A percentile compares a stretch with the other conserved stretches of the same genome.
These are phyloP conservation scores for Nakataea oryzae DNA, from an alignment of 2,329 filamentous ascomycete species.

Conservation along the genomic window DNA sequence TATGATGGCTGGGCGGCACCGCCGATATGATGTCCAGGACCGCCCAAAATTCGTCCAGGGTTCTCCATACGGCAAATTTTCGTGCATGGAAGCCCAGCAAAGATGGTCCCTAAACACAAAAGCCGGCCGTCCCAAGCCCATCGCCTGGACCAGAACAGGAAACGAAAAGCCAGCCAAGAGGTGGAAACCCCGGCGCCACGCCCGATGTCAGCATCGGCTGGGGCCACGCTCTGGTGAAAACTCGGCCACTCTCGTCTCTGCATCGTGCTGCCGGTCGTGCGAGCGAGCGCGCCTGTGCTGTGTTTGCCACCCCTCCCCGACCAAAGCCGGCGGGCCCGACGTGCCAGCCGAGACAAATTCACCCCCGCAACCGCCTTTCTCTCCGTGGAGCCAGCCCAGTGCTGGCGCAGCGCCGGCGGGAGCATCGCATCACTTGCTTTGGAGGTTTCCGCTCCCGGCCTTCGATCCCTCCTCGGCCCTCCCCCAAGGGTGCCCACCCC, in stretches of 20 bases:
- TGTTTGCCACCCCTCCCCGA: neutral
- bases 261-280: neutral
- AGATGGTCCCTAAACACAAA: neutral
- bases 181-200: neutral
- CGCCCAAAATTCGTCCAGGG: no score
- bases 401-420: neutral
- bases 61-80: neutral
- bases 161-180: neutral
- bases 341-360: neutral
- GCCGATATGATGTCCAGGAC: neutral
- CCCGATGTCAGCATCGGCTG: no score
- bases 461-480: constrained; percentile 1
- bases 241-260: neutral
- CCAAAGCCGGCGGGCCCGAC: neutral
- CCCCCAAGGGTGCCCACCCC: neutral
- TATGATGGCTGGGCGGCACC: neutral
- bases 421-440: neutral
- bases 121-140: neutral
- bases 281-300: no score
- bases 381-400: constrained; percentile 5
- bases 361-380: neutral
- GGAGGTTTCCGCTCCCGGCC: neutral
- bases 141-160: neutral
- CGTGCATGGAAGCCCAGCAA: neutral
- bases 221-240: neutral